phyloP scores from a whole-genome alignment of 2,329 filamentous ascomycete species.

The Fusarium annulatum region DNA sequence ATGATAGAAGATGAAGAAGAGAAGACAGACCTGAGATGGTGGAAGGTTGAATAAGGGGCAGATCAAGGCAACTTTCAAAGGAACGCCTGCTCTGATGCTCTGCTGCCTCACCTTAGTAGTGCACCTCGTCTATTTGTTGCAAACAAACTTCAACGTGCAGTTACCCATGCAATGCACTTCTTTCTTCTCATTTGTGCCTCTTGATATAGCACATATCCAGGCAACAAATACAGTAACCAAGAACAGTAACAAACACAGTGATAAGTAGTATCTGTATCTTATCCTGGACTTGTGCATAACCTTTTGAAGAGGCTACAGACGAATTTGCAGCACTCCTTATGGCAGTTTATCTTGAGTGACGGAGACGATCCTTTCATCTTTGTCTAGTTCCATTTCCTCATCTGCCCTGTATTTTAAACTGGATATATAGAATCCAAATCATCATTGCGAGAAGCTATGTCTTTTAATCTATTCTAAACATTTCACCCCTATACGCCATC shows the following conservation, averaged over 20 bases:
- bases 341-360: neutral
- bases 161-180: neutral
- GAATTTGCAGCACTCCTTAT: neutral
- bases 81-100: too few relatives aligned
- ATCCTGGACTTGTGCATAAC: neutral
- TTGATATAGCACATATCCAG: neutral
- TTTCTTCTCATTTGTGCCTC: neutral
- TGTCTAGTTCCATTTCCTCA: neutral
- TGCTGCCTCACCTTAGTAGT: neutral
- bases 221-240: neutral
- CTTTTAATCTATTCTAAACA: slow-evolving; percentile 3
- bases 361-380: neutral
- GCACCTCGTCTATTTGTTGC: neutral
- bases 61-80: neutral
- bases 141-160: neutral
- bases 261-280: neutral
- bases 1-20: neutral
- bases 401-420: fast-evolving
- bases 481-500: slow-evolving; percentile 24
- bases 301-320: neutral
- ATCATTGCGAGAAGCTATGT: neutral
- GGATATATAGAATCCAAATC: neutral
- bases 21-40: neutral
- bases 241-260: neutral
- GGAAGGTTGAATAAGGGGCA: neutral